Evolutionary conservation across 1,284 basidiomycete species (phyloP).

Genomic region (Acaromyces ingoldii): DNA sequence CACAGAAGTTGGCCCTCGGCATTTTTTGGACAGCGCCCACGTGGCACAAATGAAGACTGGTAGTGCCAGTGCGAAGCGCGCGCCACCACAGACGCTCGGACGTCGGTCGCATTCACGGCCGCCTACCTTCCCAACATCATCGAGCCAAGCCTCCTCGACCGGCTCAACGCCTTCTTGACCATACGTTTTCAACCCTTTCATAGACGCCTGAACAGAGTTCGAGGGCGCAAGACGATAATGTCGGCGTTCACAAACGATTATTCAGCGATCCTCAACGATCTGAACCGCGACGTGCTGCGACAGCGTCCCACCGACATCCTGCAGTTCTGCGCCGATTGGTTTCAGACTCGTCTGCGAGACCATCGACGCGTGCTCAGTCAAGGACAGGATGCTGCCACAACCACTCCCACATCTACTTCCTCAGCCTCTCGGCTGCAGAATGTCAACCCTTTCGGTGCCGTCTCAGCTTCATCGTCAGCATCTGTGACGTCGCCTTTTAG

Average conservation of each 20-base stretch:
- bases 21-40: too few species aligned
- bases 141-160: too few species aligned
- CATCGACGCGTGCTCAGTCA: constrained; percentile 57
- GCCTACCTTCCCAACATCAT: too few species aligned
- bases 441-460: constrained; percentile 3
- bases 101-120: too few species aligned
- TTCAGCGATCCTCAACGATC: constrained; percentile 65
- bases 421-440: background rate
- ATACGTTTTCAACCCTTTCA: too few species aligned
- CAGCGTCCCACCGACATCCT: constrained; percentile 81
- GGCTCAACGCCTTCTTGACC: too few species aligned
- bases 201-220: too few species aligned
- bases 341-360: constrained; percentile 77
- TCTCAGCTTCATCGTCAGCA: background rate
- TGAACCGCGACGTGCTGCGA: constrained; percentile 77
- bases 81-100: too few species aligned
- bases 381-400: background rate
- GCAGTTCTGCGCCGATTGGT: constrained; percentile 95
- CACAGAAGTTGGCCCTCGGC: too few species aligned
- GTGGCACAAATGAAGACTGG: too few species aligned
- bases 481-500: background rate
- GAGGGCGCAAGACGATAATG: too few species aligned
- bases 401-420: background rate
- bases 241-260: constrained; percentile 40
- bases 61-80: too few species aligned